Evolutionary conservation across 176 grass and related monocot genomes (phyloP).

Genomic region (Aegilops bicornis): DNA sequence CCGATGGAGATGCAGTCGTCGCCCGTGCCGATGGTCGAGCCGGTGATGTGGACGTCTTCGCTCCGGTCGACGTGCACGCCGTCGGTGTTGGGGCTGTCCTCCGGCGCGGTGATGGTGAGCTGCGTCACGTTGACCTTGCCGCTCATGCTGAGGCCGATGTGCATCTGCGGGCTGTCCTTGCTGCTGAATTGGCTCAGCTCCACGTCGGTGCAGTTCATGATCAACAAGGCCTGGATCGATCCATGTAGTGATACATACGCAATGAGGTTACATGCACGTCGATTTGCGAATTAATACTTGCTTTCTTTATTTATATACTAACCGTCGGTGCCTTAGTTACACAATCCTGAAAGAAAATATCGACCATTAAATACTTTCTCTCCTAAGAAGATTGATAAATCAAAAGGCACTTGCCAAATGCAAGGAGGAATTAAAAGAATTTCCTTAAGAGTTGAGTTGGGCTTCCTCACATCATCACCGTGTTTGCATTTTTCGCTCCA

Average conservation of each 20-base stretch:
- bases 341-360: slow-evolving; percentile 8
- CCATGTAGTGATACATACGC: not conserved
- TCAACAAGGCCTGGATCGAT: not conserved
- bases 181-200: slow-evolving; percentile 28
- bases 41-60: slow-evolving; percentile 26
- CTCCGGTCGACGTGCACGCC: slow-evolving; percentile 46
- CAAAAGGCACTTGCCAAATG: not conserved
- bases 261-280: not conserved
- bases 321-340: slow-evolving; percentile 25
- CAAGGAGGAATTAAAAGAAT: not conserved
- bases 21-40: slow-evolving; percentile 24
- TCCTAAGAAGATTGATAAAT: not conserved
- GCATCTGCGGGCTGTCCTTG: slow-evolving; percentile 48
- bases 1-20: slow-evolving; percentile 71
- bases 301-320: not conserved
- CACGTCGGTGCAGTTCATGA: slow-evolving; percentile 20
- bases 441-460: not conserved
- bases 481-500: slow-evolving; percentile 17
- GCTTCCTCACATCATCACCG: not conserved
- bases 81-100: slow-evolving; percentile 60
- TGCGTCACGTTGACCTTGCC: not conserved
- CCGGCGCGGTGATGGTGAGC: slow-evolving; percentile 45
- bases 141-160: slow-evolving; percentile 34
- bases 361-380: not conserved
- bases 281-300: not conserved